phyloP scores from a whole-genome alignment of 108 stramenopile species.

The Schizochytrium sp. region DNA sequence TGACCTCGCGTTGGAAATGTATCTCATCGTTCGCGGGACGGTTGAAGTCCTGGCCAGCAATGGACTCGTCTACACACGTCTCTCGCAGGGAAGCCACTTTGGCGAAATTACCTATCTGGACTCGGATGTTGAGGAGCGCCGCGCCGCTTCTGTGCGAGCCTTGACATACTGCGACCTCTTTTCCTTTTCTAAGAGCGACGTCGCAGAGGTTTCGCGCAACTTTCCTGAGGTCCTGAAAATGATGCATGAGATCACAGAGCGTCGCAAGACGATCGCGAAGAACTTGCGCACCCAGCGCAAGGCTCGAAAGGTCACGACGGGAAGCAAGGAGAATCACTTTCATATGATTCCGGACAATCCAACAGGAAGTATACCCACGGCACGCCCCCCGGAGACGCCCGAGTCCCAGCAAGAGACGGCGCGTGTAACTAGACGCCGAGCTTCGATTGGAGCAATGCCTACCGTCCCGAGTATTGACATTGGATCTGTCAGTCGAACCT shows the following conservation, averaged over 20 bases:
- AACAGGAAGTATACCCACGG: background rate
- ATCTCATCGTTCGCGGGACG: background rate
- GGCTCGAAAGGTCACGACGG: background rate
- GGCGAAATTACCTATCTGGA: background rate
- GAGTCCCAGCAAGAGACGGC: no score
- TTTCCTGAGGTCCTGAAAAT: background rate
- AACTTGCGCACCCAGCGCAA: slow-evolving; percentile 1
- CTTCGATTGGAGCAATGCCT: no score
- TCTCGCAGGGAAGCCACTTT: background rate
- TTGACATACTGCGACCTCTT: background rate
- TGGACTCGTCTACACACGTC: background rate
- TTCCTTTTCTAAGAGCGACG: background rate
- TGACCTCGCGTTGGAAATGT: background rate
- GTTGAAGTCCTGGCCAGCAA: background rate
- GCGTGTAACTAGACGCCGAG: no score
- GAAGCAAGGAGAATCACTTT: background rate
- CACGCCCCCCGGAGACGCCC: background rate
- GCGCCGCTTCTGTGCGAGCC: background rate
- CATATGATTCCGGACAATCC: background rate
- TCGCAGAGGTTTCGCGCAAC: background rate
- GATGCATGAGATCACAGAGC: background rate
- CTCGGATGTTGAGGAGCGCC: background rate
- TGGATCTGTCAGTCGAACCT: no score
- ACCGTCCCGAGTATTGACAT: no score
- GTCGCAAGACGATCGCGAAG: background rate